These are phyloP conservation scores for Entamoeba histolytica DNA, from an alignment of 208 protist species.

Conservation along the genomic window DNA sequence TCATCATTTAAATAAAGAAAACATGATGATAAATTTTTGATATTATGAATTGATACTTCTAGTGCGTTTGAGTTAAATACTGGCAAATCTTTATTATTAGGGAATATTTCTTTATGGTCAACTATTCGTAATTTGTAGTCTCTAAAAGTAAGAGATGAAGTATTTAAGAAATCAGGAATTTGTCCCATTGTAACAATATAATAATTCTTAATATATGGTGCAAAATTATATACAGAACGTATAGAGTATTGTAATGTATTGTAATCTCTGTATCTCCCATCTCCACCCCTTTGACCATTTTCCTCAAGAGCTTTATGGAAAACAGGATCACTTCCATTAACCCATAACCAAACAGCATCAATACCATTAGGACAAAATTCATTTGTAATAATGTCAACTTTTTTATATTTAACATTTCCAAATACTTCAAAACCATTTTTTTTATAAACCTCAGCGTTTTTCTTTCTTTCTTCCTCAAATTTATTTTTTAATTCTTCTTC, in stretches of 20 bases:
- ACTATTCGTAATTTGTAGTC: neutral
- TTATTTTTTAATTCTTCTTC: no score
- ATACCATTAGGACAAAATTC: neutral
- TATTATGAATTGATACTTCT: neutral
- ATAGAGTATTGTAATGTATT: neutral
- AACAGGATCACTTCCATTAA: neutral
- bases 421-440: no score
- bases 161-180: neutral
- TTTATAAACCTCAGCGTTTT: no score
- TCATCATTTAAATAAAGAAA: neutral
- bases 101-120: neutral
- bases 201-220: neutral
- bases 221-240: neutral
- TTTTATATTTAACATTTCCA: no score
- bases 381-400: no score
- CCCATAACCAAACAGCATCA: neutral
- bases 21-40: neutral
- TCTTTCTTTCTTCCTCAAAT: no score
- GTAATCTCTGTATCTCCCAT: neutral
- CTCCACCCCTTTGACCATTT: neutral
- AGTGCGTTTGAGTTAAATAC: neutral
- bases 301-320: neutral
- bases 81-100: neutral
- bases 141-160: neutral
- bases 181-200: neutral